These are phyloP conservation scores for Ottelia alismoides DNA, from an alignment of 106 monocot species.

Conservation along the genomic window DNA sequence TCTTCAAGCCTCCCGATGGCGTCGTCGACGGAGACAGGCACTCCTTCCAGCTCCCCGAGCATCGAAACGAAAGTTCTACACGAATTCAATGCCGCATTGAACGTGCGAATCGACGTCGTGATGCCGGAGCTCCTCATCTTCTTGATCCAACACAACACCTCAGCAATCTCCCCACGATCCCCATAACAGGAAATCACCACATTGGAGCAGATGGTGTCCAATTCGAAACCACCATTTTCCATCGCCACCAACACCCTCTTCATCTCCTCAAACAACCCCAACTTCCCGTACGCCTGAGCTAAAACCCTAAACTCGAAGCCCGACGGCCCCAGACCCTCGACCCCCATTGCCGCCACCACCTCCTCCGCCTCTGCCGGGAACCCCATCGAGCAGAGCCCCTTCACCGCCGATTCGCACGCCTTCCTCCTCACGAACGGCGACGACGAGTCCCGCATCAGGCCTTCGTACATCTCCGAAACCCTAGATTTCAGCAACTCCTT, in stretches of 20 bases:
- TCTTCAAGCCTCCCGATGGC: slow-evolving; percentile 22
- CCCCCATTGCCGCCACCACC: slow-evolving; percentile 32
- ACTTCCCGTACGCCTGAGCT: slow-evolving; percentile 44
- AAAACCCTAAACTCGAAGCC: slow-evolving; percentile 47
- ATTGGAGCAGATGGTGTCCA: slow-evolving; percentile 54
- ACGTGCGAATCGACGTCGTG: slow-evolving; percentile 32
- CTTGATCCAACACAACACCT: slow-evolving; percentile 47
- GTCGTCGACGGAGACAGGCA: slow-evolving; percentile 27
- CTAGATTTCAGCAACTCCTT: slow-evolving; percentile 13
- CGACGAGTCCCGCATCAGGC: slow-evolving; percentile 1
- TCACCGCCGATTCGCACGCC: slow-evolving; percentile 38
- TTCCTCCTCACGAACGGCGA: slow-evolving; percentile 13
- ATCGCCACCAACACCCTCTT: slow-evolving; percentile 28
- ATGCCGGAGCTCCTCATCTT: slow-evolving; percentile 30
- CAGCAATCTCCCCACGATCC: slow-evolving; percentile 18
- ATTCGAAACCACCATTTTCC: slow-evolving; percentile 24
- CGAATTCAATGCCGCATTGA: slow-evolving; percentile 47
- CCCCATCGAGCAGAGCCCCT: slow-evolving; percentile 42
- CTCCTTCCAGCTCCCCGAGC: slow-evolving; percentile 10
- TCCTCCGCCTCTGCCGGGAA: slow-evolving; percentile 45
- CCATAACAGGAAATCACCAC: slow-evolving; percentile 72
- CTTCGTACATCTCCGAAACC: slow-evolving; percentile 15
- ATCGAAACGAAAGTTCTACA: slow-evolving; percentile 29
- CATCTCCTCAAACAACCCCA: slow-evolving; percentile 44
- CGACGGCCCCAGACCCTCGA: slow-evolving; percentile 36